Percentiles rank a stretch among this genome's conserved stretches.
Conservation (phyloP, 2,329 filamentous ascomycete species). For the Venturia carpophila region DNA sequence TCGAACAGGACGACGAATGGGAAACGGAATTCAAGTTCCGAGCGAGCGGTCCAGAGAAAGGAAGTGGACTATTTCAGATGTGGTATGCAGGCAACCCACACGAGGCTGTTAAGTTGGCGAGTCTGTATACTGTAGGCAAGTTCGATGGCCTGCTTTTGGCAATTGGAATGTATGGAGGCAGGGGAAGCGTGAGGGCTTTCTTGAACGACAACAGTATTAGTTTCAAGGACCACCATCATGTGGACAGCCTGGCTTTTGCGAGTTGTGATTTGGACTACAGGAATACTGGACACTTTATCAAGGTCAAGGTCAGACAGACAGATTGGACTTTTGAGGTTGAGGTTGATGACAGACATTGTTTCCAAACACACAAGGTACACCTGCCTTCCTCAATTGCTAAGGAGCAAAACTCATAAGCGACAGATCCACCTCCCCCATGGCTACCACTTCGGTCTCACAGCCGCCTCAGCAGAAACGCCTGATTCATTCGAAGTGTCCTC, state of each 20-base stretch:
- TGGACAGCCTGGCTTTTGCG: slow-evolving; percentile 84
- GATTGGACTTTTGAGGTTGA: slow-evolving; percentile 63
- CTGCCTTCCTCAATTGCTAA: background rate
- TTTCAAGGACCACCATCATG: slow-evolving; percentile 64
- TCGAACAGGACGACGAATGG: slow-evolving; percentile 63
- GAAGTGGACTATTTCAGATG: slow-evolving; percentile 82
- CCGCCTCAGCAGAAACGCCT: slow-evolving; percentile 80
- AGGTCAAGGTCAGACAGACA: slow-evolving; percentile 66
- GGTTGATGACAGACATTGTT: slow-evolving; percentile 73
- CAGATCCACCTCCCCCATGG: slow-evolving; percentile 67
- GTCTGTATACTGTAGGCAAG: slow-evolving; percentile 73
- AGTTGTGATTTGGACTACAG: slow-evolving; percentile 88
- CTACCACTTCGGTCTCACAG: slow-evolving; percentile 81
- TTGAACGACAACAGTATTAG: slow-evolving; percentile 83
- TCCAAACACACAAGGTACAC: slow-evolving; percentile 61
- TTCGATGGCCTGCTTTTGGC: slow-evolving; percentile 91
- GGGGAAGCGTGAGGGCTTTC: slow-evolving; percentile 82
- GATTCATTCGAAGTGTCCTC: slow-evolving; percentile 95
- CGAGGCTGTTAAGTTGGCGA: slow-evolving; percentile 53
- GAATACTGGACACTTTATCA: slow-evolving; percentile 78
- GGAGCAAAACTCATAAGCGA: slow-evolving; percentile 16
- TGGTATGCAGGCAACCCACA: slow-evolving; percentile 72
- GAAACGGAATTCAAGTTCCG: slow-evolving; percentile 79
- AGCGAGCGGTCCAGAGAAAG: slow-evolving; percentile 74
- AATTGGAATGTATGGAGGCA: slow-evolving; percentile 74